Conservation (phyloP, 139 green algal genomes). For the Chloropicon primus region DNA sequence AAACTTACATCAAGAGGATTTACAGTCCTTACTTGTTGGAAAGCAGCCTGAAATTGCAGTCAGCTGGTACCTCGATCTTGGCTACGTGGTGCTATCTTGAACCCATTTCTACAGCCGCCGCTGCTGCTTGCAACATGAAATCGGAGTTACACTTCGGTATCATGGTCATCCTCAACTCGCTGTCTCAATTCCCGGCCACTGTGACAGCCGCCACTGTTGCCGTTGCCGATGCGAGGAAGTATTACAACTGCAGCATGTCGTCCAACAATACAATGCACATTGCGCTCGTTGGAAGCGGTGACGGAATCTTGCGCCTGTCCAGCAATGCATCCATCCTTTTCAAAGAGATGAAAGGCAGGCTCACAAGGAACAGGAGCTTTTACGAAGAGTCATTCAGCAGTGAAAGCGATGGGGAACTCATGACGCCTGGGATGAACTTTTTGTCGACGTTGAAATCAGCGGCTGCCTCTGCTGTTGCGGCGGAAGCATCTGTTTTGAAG, state of each 20-base stretch:
- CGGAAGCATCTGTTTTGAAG: not conserved
- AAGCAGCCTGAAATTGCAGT: not conserved
- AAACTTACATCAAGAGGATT: not conserved
- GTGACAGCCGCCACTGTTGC: not conserved
- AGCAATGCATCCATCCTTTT: not conserved
- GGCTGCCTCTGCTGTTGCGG: not conserved
- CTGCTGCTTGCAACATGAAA: not conserved
- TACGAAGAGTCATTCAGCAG: not conserved
- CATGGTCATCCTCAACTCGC: not conserved
- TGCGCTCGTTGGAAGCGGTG: not conserved
- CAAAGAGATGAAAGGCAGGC: not conserved
- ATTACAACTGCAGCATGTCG: not conserved
- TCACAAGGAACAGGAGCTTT: not conserved
- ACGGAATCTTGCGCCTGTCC: not conserved
- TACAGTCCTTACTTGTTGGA: not conserved
- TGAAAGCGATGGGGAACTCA: not conserved
- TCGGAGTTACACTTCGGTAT: not conserved
- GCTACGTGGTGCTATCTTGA: not conserved
- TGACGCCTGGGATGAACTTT: not conserved
- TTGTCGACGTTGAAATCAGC: not conserved
- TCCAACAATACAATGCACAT: not conserved
- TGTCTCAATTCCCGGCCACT: not conserved
- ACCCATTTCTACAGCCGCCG: not conserved
- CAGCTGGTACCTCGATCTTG: not conserved
- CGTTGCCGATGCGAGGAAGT: not conserved